phyloP scores from a whole-genome alignment of 352 stramenopile genomes.

The Globisporangium takayamanum region DNA sequence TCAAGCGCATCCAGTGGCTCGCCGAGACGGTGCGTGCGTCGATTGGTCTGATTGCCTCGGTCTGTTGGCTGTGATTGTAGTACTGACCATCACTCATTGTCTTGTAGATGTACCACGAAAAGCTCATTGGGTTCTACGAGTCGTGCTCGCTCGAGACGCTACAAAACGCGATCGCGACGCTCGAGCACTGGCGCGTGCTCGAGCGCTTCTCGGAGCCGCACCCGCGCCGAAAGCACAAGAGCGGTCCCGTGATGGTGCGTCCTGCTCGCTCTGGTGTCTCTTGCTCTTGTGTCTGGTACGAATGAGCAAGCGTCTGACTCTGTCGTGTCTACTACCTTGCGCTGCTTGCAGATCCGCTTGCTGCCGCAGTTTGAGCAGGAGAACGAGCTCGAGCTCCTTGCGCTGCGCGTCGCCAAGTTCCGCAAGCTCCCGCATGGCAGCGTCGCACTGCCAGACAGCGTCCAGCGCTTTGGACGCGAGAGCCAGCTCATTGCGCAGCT shows the following conservation, averaged over 20 bases:
- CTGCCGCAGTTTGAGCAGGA: constrained; percentile 38
- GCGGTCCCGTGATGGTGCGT: constrained; percentile 19
- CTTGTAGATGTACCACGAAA: constrained; percentile 78
- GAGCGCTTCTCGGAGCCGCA: constrained; percentile 24
- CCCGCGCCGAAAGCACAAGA: constrained; percentile 3
- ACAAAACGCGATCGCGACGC: constrained; percentile 63
- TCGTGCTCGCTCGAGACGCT: constrained; percentile 81
- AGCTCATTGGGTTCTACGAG: constrained; percentile 81
- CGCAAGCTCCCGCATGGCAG: constrained; percentile 52
- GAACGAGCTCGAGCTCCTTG: constrained; percentile 54
- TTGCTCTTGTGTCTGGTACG: neutral
- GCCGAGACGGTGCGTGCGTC: constrained; percentile 43
- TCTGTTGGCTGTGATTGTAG: neutral
- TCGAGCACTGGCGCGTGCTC: constrained; percentile 65
- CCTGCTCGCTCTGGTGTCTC: constrained; percentile 2
- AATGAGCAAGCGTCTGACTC: neutral
- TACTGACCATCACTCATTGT: neutral
- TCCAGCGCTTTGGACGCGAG: constrained; percentile 34
- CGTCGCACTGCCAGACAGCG: constrained; percentile 13
- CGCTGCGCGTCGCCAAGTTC: constrained; percentile 59
- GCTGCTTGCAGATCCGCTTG: constrained; percentile 23
- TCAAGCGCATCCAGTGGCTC: constrained; percentile 81
- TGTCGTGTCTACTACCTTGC: neutral
- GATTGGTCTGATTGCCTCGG: neutral
- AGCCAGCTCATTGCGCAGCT: constrained; percentile 60